phyloP scores from a whole-genome alignment of 192 early-diverging fungal species.

The Coemansia sp. region DNA sequence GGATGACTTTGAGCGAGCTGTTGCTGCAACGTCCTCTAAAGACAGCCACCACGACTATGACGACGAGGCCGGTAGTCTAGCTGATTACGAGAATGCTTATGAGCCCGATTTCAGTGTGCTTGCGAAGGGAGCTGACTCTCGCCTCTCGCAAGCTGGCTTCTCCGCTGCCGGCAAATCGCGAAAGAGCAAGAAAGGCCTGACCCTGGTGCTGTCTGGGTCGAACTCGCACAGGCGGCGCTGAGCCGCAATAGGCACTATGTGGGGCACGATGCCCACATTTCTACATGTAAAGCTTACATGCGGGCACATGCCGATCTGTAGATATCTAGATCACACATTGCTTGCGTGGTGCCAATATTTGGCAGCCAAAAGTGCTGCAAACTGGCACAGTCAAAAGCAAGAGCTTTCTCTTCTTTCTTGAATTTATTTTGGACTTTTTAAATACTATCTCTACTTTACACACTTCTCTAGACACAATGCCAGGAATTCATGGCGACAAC shows the following conservation, averaged over 20 bases:
- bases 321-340: too few relatives aligned
- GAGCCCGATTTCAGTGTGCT: constrained; percentile 13
- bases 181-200: constrained; percentile 27
- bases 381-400: too few relatives aligned
- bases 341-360: too few relatives aligned
- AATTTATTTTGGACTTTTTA: too few relatives aligned
- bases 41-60: constrained; percentile 1
- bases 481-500: background rate
- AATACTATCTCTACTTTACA: background rate
- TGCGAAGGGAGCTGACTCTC: constrained; percentile 6
- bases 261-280: background rate
- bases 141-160: background rate
- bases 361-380: too few relatives aligned
- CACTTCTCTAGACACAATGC: background rate
- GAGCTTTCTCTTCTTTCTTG: too few relatives aligned
- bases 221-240: constrained; percentile 26
- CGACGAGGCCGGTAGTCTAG: background rate
- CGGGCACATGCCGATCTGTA: too few relatives aligned
- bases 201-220: constrained; percentile 30
- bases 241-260: background rate
- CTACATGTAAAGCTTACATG: too few relatives aligned
- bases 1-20: constrained; percentile 39
- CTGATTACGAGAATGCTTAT: background rate
- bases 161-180: background rate
- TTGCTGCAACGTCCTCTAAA: background rate